Evolutionary conservation across 2,329 filamentous ascomycete species (phyloP), one percentile per base, ranked within the genome.

Genomic region (Penicillium expansum): DNA sequence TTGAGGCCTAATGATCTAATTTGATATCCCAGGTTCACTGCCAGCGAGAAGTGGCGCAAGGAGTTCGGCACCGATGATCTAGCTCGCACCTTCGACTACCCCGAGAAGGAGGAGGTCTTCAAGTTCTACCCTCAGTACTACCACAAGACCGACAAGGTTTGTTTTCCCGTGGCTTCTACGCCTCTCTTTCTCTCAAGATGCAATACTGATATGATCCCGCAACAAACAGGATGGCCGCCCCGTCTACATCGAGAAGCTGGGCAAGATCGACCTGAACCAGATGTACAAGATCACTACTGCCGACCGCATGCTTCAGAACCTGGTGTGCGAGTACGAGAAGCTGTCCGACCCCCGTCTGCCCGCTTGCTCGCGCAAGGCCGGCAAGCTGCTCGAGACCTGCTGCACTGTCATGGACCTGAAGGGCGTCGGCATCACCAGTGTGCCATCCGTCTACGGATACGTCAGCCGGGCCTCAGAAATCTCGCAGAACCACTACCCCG

Each of bases 361-460:
- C 51, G 93, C 94, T 66, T 97, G 92, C 83, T 96, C 92, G 55
- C 92, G 93, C 77, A 96, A 96, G 79, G 82, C 88, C 24, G 91
- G 90, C 69, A 85, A 88, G 71, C 86, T 99, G 56, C 88, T 97
- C 70, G 94, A 99, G 82, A 99, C 94, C 24, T 97, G 91, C 82
- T 97, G 94, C 86, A 93, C 90, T 63, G 92, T 99, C 79, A 94
- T 97, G 88, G 94, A 99, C 77, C 84, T 97, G 75, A 96, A 96
- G 82, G 92, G 92, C 61, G 92, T 99, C 24, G 91, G 91, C 57
- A 79, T 97, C 67, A 83, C 82, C 73, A 94, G 89, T 77, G 87
- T 91, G 42, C 83, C 86, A 61, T 88, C 89, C 60, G 93, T 97
- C 57, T 96, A 95, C 81, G 83, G 86, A 53, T 97, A 97, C 80